These are phyloP conservation scores for Metarhizium guizhouense DNA, from an alignment of 2,329 filamentous ascomycete species.

Conservation along the genomic window DNA sequence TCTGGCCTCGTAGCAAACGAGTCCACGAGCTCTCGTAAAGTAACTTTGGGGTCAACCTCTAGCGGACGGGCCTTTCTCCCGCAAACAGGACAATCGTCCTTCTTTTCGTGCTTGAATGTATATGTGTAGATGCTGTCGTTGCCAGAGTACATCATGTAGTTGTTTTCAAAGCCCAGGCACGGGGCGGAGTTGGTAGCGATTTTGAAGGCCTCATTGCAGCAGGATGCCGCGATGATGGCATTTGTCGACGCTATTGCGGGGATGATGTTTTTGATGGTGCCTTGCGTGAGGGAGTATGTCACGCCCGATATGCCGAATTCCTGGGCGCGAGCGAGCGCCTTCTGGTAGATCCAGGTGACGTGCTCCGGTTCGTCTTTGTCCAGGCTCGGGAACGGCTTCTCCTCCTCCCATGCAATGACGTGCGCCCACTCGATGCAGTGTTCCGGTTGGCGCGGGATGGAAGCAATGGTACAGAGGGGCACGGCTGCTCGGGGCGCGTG, in stretches of 20 bases:
- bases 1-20: slow-evolving; percentile 75
- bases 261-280: slow-evolving; percentile 98
- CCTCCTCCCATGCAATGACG: slow-evolving; percentile 91
- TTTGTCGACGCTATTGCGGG: slow-evolving; percentile 97
- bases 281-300: slow-evolving; percentile 92
- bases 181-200: slow-evolving; percentile 78
- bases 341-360: slow-evolving; percentile 91
- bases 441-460: slow-evolving; percentile 91
- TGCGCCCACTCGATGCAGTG: slow-evolving; percentile 99
- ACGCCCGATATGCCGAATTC: slow-evolving; percentile 90
- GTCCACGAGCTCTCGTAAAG: slow-evolving; percentile 77
- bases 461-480: slow-evolving; percentile 90
- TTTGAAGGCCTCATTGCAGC: slow-evolving; percentile 96
- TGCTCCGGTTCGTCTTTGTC: slow-evolving; percentile 96
- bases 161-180: slow-evolving; percentile 66
- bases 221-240: slow-evolving; percentile 88
- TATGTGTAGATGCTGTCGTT: slow-evolving; percentile 95
- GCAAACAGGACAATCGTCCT: slow-evolving; percentile 90
- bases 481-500: slow-evolving; percentile 96
- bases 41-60: slow-evolving; percentile 58
- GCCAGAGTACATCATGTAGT: slow-evolving; percentile 99
- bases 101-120: slow-evolving; percentile 91
- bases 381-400: slow-evolving; percentile 72
- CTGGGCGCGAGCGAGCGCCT: slow-evolving; percentile 68
- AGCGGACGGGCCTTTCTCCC: slow-evolving; percentile 73